Conservation (phyloP, 202 grass and related monocot genomes). For the Dendrocalamus latiflorus region DNA sequence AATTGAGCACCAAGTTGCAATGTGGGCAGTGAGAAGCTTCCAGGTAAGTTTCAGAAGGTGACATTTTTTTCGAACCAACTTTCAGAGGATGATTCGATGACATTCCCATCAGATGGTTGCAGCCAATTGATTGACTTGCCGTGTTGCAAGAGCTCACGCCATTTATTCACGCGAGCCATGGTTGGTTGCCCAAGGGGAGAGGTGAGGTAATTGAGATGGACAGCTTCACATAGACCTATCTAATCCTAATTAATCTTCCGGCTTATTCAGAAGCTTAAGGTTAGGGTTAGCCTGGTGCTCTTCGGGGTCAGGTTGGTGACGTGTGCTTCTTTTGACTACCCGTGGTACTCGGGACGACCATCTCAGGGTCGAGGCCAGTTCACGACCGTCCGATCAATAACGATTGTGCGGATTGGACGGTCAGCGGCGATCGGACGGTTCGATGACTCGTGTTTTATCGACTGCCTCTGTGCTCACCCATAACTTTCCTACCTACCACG, state of each 20-base stretch:
- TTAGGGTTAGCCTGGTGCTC: not conserved
- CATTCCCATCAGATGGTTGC: not conserved
- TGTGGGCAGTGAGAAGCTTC: not conserved
- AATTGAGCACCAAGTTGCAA: not conserved
- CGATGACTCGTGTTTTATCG: slow-evolving; percentile 15
- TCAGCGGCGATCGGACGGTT: not conserved
- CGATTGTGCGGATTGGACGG: not conserved
- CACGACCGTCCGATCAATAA: not conserved
- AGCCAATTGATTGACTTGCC: slow-evolving; percentile 23
- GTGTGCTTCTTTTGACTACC: not conserved
- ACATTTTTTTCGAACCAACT: not conserved
- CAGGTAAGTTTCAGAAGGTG: not conserved
- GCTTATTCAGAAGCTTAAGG: not conserved
- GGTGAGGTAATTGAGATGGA: not conserved
- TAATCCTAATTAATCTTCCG: too few relatives aligned
- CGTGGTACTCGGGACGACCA: not conserved
- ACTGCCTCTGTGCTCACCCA: not conserved
- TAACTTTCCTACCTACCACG: slow-evolving; percentile 2
- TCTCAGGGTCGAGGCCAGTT: not conserved
- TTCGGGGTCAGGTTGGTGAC: not conserved
- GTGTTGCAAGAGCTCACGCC: not conserved
- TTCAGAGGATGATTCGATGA: not conserved
- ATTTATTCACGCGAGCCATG: not conserved
- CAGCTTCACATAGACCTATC: not conserved
- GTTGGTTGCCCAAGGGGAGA: not conserved